Percentiles rank a stretch among this genome's conserved stretches.
phyloP scores from a whole-genome alignment of 1,139 yeast species.

The Candida dubliniensis region DNA sequence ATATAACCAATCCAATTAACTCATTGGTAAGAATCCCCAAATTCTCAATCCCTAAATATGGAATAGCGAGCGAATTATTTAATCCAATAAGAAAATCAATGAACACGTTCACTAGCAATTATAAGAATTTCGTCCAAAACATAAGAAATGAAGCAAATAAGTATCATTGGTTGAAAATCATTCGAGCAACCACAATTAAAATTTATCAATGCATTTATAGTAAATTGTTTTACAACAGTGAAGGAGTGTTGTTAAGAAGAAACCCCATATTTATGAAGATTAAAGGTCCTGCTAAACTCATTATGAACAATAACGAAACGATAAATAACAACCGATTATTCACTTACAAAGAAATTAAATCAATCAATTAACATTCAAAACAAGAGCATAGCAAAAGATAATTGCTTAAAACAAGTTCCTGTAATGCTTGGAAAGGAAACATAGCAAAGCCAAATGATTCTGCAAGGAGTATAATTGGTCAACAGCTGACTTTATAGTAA shows the following conservation, averaged over 20 bases:
- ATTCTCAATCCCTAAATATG: slow-evolving; percentile 8
- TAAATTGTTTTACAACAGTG: slow-evolving; percentile 3
- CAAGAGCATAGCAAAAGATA: too few relatives aligned
- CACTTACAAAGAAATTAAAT: slow-evolving; percentile 23
- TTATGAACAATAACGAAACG: slow-evolving; percentile 21
- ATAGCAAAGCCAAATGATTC: too few relatives aligned
- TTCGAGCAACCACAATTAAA: neutral
- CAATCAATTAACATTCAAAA: neutral
- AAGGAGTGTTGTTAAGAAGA: slow-evolving; percentile 15
- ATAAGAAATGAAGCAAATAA: neutral
- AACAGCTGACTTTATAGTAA: too few relatives aligned
- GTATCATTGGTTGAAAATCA: neutral
- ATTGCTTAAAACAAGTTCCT: too few relatives aligned
- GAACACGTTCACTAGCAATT: neutral
- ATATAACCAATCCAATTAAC: neutral
- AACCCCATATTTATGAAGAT: slow-evolving; percentile 24
- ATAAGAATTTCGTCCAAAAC: neutral
- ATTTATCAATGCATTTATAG: neutral
- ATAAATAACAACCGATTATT: slow-evolving; percentile 19
- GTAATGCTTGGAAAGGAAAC: too few relatives aligned
- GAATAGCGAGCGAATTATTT: slow-evolving; percentile 7
- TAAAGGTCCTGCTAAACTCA: slow-evolving; percentile 27
- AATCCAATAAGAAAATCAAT: neutral
- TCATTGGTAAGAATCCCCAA: slow-evolving; percentile 3
- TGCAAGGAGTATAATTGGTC: too few relatives aligned